Evolutionary conservation across 345 rosid species (phyloP).

Genomic region (Eucalyptus caleyi): DNA sequence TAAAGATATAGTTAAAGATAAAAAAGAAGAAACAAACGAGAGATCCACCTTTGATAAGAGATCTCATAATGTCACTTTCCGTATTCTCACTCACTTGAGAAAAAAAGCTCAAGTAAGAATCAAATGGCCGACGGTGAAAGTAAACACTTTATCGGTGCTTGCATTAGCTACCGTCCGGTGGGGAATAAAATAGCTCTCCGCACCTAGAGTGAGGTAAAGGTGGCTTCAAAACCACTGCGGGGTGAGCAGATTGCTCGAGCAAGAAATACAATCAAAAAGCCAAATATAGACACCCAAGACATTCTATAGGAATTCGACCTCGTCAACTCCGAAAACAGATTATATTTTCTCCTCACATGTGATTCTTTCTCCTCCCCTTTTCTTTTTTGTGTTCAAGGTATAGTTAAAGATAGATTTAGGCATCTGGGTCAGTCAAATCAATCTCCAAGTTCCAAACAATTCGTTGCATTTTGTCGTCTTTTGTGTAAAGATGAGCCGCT

Average conservation of each 20-base stretch:
- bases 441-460: background rate
- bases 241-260: no score
- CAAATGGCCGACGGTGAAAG: fast-evolving
- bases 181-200: no score
- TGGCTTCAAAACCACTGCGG: no score
- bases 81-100: no score
- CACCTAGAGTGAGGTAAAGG: fast-evolving
- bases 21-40: no score
- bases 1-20: background rate
- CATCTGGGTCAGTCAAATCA: background rate
- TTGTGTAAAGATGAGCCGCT: background rate
- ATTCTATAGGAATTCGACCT: background rate
- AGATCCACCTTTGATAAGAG: no score
- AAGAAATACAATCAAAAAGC: background rate
- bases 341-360: background rate
- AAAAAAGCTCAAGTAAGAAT: fast-evolving
- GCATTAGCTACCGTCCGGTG: no score
- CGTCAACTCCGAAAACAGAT: background rate
- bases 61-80: no score
- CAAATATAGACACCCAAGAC: background rate
- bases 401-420: background rate
- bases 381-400: background rate
- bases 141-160: no score
- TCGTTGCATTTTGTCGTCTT: background rate
- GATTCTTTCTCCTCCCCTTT: background rate